Evolutionary conservation across 2,329 filamentous ascomycete species (phyloP).

Genomic region (Rasamsonia emersonii): DNA sequence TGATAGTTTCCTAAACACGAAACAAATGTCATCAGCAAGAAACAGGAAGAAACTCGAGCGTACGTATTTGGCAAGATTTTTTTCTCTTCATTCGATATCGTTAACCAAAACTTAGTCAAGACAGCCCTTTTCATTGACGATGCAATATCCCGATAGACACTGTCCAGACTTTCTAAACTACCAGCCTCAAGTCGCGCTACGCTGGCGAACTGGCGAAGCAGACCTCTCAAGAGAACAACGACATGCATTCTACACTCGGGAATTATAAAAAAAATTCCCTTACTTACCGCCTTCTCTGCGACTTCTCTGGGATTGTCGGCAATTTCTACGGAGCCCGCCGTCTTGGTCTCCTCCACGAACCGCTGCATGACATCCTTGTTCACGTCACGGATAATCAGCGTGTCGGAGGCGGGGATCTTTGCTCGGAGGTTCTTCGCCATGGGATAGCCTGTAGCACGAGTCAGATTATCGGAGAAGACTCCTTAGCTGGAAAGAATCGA

Average conservation of each 20-base stretch:
- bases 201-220: no score
- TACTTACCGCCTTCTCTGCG: conserved; percentile 59
- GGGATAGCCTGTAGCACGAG: conserved; percentile 48
- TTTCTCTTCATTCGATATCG: no score
- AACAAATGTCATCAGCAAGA: conserved; percentile 1
- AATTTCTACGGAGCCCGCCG: conserved; percentile 40
- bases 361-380: conserved; percentile 48
- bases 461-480: conserved; percentile 1
- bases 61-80: no score
- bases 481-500: conserved; percentile 1
- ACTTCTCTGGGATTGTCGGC: conserved; percentile 53
- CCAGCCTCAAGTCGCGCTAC: no score
- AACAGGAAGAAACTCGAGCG: no score
- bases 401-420: conserved; percentile 56
- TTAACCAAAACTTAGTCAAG: no score
- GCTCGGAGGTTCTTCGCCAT: conserved; percentile 65
- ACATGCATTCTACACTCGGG: no score
- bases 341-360: conserved; percentile 48
- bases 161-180: no score
- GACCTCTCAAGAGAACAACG: no score
- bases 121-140: no score
- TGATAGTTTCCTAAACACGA: conserved; percentile 61
- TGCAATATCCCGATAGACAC: no score
- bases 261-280: no score
- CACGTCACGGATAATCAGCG: conserved; percentile 56